A percentile compares a stretch with the other conserved stretches of the same genome.
These are phyloP conservation scores for Suillus americanus DNA, from an alignment of 768 basidiomycete species.

Conservation along the genomic window DNA sequence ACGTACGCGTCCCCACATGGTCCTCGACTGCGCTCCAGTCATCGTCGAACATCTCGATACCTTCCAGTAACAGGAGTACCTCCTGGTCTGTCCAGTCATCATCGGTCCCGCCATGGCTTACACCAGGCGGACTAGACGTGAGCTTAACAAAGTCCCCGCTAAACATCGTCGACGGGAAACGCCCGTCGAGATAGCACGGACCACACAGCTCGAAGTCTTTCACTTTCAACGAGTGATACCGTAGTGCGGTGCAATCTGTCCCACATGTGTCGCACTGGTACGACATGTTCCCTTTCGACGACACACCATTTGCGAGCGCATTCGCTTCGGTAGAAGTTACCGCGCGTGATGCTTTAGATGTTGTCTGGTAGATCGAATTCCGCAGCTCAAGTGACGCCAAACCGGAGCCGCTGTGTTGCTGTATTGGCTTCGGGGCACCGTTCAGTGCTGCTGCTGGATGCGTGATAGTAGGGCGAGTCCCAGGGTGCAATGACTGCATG, in stretches of 20 bases:
- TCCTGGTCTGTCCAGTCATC: constrained; percentile 92
- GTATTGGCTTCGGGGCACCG: constrained; percentile 41
- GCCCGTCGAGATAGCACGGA: constrained; percentile 92
- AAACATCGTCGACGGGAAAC: constrained; percentile 96
- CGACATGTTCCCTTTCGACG: constrained; percentile 47
- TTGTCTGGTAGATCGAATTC: constrained; percentile 84
- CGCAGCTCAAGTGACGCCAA: constrained; percentile 86
- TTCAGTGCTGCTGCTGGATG: constrained; percentile 44
- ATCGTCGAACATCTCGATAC: constrained; percentile 97
- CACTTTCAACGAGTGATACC: constrained; percentile 92
- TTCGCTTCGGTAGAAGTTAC: constrained; percentile 69
- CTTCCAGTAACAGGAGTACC: constrained; percentile 85
- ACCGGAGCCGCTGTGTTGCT: constrained; percentile 23
- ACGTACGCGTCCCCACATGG: constrained; percentile 87
- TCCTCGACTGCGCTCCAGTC: constrained; percentile 94
- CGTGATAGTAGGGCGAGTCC: constrained; percentile 57
- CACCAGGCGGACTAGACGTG: constrained; percentile 38
- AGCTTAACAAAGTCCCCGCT: constrained; percentile 96
- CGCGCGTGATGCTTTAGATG: constrained; percentile 76
- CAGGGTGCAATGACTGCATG: constrained; percentile 88
- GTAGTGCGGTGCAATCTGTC: constrained; percentile 82
- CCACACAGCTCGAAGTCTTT: constrained; percentile 90
- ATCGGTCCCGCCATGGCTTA: constrained; percentile 44
- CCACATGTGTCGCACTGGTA: constrained; percentile 94
- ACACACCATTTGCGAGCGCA: constrained; percentile 52